Evolutionary conservation across 75 land plant genomes (phyloP).

Genomic region (Cupressus sempervirens): DNA sequence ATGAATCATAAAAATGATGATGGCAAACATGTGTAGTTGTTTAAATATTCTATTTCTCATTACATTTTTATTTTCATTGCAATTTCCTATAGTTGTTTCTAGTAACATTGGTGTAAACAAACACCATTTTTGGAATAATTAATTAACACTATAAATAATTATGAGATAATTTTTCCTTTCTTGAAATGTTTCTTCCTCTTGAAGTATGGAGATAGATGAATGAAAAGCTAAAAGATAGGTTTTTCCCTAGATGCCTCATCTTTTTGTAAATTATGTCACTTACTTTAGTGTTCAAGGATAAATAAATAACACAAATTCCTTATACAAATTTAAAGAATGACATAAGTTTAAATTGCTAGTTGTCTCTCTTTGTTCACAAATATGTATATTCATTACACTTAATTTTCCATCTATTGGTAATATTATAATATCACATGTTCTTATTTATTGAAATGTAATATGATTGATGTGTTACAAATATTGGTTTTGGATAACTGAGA

Average conservation of each 20-base stretch:
- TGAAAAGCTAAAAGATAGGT: neutral
- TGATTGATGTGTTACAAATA: constrained; percentile 27
- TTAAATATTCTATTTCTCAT: too few relatives aligned
- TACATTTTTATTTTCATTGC: too few relatives aligned
- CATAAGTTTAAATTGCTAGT: neutral
- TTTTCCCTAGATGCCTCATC: neutral
- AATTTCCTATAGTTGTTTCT: too few relatives aligned
- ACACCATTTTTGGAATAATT: neutral
- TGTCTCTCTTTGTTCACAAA: neutral
- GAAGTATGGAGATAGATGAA: neutral
- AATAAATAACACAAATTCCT: neutral
- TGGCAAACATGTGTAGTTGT: neutral
- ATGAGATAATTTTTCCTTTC: neutral
- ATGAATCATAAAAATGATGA: neutral
- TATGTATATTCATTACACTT: neutral
- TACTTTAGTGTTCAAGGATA: neutral
- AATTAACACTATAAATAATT: neutral
- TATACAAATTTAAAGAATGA: neutral
- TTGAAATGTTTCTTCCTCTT: neutral
- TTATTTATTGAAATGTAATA: neutral
- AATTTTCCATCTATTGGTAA: neutral
- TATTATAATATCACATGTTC: neutral
- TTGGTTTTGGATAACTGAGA: too few relatives aligned
- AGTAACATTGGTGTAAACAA: neutral
- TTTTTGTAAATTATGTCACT: neutral